These are phyloP conservation scores for Rhodamnia rubescens DNA, from an alignment of 345 rosid species.

Conservation along the genomic window DNA sequence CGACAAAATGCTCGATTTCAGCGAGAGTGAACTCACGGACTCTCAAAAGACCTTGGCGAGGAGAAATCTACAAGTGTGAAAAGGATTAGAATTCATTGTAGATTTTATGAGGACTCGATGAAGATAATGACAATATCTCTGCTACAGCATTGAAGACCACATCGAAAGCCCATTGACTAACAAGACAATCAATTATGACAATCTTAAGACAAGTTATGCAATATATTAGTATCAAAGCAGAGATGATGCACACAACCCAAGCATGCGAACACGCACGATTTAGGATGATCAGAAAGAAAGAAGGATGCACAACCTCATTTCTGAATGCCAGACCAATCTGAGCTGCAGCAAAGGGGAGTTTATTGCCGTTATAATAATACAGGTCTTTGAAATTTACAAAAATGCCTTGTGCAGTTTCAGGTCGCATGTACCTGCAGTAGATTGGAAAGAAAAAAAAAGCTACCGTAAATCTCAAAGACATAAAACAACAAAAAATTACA, in stretches of 20 bases:
- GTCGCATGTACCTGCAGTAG: constrained; percentile 76
- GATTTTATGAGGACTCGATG: background rate
- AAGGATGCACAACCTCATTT: constrained; percentile 57
- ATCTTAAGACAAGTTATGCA: background rate
- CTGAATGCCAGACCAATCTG: constrained; percentile 98
- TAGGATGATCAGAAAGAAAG: background rate
- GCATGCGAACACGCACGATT: background rate
- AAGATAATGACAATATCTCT: background rate
- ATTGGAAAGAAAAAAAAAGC: background rate
- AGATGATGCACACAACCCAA: background rate
- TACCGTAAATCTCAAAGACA: background rate
- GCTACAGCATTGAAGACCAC: background rate
- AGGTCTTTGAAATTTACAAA: constrained; percentile 86
- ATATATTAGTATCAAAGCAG: background rate
- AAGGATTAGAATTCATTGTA: background rate
- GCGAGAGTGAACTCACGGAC: constrained; percentile 95
- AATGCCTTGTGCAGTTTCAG: constrained; percentile 98
- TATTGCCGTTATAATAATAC: constrained; percentile 84
- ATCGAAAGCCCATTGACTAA: background rate
- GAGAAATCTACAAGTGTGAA: constrained; percentile 52
- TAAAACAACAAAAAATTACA: background rate
- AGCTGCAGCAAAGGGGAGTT: constrained; percentile 96
- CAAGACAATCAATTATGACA: background rate
- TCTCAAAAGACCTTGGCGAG: constrained; percentile 95
- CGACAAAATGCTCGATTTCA: constrained; percentile 95